Conservation (phyloP, 2,329 filamentous ascomycete genomes). For the Aphanoascus verrucosus region DNA sequence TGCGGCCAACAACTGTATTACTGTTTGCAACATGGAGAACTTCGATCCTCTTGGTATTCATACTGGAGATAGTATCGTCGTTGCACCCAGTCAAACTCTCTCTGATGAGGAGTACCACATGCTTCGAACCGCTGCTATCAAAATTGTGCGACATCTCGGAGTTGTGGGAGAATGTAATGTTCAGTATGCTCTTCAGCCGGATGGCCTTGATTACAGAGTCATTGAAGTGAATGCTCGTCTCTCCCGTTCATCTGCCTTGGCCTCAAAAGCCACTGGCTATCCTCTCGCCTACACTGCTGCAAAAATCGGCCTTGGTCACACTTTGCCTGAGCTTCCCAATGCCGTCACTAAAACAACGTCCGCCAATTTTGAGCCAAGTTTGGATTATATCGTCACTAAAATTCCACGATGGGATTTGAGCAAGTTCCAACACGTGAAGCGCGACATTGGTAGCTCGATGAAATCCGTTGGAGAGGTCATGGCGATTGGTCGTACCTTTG, state of each 20-base stretch:
- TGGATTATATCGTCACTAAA: constrained; percentile 98
- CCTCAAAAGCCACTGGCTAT: constrained; percentile 96
- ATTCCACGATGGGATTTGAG: constrained; percentile 96
- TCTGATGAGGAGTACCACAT: constrained; percentile 99
- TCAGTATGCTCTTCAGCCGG: constrained; percentile 91
- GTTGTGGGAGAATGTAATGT: constrained; percentile 99
- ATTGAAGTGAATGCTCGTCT: constrained; percentile 99
- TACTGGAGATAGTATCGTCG: constrained; percentile 97
- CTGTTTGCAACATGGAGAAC: constrained; percentile 98
- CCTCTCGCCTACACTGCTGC: constrained; percentile 94
- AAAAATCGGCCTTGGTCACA: constrained; percentile 95
- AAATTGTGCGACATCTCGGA: constrained; percentile 92
- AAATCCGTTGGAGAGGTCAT: constrained; percentile 99
- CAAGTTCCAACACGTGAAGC: constrained; percentile 98
- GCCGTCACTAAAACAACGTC: constrained; percentile 98
- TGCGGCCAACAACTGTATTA: constrained; percentile 96
- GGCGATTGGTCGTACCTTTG: constrained; percentile 96
- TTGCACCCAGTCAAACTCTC: constrained; percentile 90
- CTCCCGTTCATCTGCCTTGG: constrained; percentile 89
- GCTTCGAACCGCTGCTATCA: constrained; percentile 94
- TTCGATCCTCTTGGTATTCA: constrained; percentile 96
- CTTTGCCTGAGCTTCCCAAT: constrained; percentile 88
- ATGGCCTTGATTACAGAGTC: constrained; percentile 94
- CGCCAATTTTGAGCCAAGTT: constrained; percentile 93
- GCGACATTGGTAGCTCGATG: constrained; percentile 95